phyloP scores from a whole-genome alignment of 306 rosid species.

The Cicer arietinum region DNA sequence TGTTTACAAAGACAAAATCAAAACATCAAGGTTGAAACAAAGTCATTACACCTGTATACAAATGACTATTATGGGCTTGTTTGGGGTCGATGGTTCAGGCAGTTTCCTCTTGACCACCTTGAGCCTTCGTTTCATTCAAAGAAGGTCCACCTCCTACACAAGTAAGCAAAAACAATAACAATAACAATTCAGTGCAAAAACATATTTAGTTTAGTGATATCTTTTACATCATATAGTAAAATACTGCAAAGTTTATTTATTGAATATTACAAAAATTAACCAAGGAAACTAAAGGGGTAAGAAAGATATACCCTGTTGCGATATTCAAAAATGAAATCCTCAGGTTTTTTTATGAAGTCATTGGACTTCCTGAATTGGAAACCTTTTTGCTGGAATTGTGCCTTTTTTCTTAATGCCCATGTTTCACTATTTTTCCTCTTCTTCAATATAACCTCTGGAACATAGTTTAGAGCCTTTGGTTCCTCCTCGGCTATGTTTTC shows the following conservation, averaged over 20 bases:
- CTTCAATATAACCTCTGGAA: slow-evolving; percentile 47
- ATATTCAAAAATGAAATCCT: slow-evolving; percentile 69
- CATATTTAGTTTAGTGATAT: not conserved
- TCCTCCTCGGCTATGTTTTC: slow-evolving; percentile 45
- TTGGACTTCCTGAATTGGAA: slow-evolving; percentile 30
- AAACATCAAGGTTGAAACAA: not conserved
- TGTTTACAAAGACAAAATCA: not conserved
- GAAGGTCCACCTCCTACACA: slow-evolving; percentile 75
- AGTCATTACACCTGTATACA: slow-evolving; percentile 70
- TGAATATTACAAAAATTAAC: not conserved
- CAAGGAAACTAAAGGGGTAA: not conserved
- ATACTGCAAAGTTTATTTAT: not conserved
- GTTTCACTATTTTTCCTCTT: slow-evolving; percentile 50
- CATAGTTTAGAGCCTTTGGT: slow-evolving; percentile 34
- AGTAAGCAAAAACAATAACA: not conserved
- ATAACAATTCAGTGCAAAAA: not conserved
- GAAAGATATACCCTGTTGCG: slow-evolving; percentile 61
- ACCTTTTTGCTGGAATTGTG: slow-evolving; percentile 37
- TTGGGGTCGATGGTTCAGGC: slow-evolving; percentile 35
- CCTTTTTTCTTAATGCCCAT: slow-evolving; percentile 38
- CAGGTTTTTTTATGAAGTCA: slow-evolving; percentile 69
- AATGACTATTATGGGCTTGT: slow-evolving; percentile 60
- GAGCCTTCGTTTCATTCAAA: slow-evolving; percentile 67
- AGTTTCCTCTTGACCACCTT: slow-evolving; percentile 74
- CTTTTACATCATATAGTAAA: not conserved